A percentile compares a stretch with the other conserved stretches of the same genome.
phyloP scores from a whole-genome alignment of 2,329 filamentous ascomycete species.

The Microdochium bolleyi region DNA sequence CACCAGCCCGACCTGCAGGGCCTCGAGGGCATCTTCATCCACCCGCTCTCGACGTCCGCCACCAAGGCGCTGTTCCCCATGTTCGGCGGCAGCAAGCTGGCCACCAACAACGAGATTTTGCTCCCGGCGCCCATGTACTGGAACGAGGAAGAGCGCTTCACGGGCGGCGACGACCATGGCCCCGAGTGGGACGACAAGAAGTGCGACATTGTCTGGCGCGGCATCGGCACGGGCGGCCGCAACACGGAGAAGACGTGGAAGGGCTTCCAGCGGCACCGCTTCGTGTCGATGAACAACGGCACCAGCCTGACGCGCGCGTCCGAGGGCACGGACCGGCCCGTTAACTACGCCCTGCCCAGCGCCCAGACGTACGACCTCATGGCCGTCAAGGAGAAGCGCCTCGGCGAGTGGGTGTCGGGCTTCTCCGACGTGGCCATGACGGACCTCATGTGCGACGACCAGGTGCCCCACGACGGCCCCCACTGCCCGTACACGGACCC shows the following conservation, averaged over 20 bases:
- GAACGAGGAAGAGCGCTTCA: slow-evolving; percentile 54
- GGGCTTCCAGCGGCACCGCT: slow-evolving; percentile 67
- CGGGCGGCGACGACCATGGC: slow-evolving; percentile 45
- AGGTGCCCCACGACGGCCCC: slow-evolving; percentile 20
- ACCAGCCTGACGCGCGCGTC: slow-evolving; percentile 47
- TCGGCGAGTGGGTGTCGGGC: slow-evolving; percentile 39
- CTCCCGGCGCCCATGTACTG: slow-evolving; percentile 65
- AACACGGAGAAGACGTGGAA: slow-evolving; percentile 58
- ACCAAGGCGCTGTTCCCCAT: slow-evolving; percentile 54
- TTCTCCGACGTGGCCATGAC: slow-evolving; percentile 46
- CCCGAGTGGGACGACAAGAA: slow-evolving; percentile 49
- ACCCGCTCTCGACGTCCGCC: slow-evolving; percentile 46
- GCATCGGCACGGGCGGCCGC: slow-evolving; percentile 57
- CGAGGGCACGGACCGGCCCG: slow-evolving; percentile 25
- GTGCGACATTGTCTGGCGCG: slow-evolving; percentile 52
- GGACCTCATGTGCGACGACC: slow-evolving; percentile 41
- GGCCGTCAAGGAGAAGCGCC: slow-evolving; percentile 32
- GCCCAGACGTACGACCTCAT: slow-evolving; percentile 34
- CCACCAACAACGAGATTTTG: slow-evolving; percentile 63
- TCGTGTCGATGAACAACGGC: slow-evolving; percentile 64
- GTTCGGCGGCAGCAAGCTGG: slow-evolving; percentile 62
- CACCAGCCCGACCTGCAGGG: slow-evolving; percentile 57
- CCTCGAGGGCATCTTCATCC: slow-evolving; percentile 57
- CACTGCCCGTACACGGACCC: slow-evolving; percentile 40
- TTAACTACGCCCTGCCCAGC: slow-evolving; percentile 47